Evolutionary conservation across 2,329 filamentous ascomycete genomes (phyloP), one percentile per base, ranked within the genome.

Genomic region (Thermoascus crustaceus): DNA sequence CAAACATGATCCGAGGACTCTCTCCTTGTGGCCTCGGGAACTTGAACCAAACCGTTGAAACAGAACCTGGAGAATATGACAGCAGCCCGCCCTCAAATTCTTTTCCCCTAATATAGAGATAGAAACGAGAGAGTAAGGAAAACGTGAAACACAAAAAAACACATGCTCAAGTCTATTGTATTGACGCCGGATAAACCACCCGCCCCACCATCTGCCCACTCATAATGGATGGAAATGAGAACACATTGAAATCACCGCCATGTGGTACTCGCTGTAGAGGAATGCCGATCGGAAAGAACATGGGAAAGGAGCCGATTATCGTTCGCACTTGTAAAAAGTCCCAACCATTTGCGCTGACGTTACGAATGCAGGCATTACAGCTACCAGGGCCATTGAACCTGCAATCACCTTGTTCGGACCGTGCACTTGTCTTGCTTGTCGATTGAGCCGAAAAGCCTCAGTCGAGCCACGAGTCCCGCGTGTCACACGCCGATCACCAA

Each of bases 161-260:
- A 57, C 52, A 61, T 60, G 55, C 57, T 58, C 58, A 55, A 51
- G 55, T 61, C 58, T 61, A 61, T 61, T 44, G 48, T 52, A 50
- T 58, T 56, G 58, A 61, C 58, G 58, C 58, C 58, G 47, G 50
- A 57, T 49, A 48, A 60, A 58, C 49, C 54, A 53, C 49, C 50
- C 47, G 46, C 54, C 50, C 53, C 50, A 48, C 55, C 50, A 47
- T 53, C 55, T 49, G 42, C 47, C 53, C 51, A 53, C 49, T 53
- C 51, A 52, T 52, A 48, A 52, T 48, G 48, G 46, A 43, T 45
- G 40, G 42, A 48, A 41, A 49, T 33, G 41, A 46, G 49, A 35
- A 45, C 47, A 52, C 17, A 39, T 41, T 43, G 46, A 44, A 38
- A 46, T 41, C 51, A 49, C 46, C 51, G 47, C 48, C 53, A 47